Percentiles rank a stretch among this genome's conserved stretches.
Conservation (phyloP, 1,139 yeast species). For the Citeromyces siamensis region DNA sequence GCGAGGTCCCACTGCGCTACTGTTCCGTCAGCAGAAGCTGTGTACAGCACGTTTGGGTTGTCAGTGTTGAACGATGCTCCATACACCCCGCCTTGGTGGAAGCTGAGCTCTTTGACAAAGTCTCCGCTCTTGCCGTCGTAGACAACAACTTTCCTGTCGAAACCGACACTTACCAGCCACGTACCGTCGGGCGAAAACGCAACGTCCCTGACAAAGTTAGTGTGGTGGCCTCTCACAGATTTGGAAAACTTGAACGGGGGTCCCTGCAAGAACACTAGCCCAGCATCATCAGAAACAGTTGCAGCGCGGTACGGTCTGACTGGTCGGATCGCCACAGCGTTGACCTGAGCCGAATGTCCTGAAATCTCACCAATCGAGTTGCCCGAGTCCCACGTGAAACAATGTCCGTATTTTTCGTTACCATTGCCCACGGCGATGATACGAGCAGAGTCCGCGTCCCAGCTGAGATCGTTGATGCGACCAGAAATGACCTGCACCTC, state of each 20-base stretch:
- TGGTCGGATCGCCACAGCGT: conserved; percentile 79
- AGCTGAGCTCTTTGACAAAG: conserved; percentile 37
- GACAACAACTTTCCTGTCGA: conserved; percentile 65
- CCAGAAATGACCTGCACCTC: conserved; percentile 74
- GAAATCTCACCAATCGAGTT: conserved; percentile 92
- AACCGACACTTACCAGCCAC: conserved; percentile 69
- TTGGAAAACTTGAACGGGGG: conserved; percentile 86
- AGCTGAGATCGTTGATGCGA: conserved; percentile 68
- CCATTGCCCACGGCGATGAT: conserved; percentile 95
- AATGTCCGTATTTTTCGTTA: conserved; percentile 83
- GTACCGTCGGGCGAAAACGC: conserved; percentile 72
- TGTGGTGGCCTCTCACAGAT: conserved; percentile 63
- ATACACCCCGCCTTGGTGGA: conserved; percentile 74
- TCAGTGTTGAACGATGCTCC: conserved; percentile 64
- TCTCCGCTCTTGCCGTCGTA: conserved; percentile 91
- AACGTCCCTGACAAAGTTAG: conserved; percentile 72
- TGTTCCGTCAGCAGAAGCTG: conserved; percentile 77
- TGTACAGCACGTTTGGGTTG: conserved; percentile 44
- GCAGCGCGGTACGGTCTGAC: conserved; percentile 90
- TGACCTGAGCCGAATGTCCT: conserved; percentile 82
- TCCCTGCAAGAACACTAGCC: conserved; percentile 76
- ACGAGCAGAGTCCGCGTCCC: conserved; percentile 87
- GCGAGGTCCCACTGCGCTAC: conserved; percentile 52
- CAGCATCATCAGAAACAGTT: conserved; percentile 82
- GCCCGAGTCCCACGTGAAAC: conserved; percentile 90